Percentiles rank a stretch among this genome's conserved stretches.
Evolutionary conservation across 208 protist species (phyloP).

Genomic region (Blastocrithidia nonstop): DNA sequence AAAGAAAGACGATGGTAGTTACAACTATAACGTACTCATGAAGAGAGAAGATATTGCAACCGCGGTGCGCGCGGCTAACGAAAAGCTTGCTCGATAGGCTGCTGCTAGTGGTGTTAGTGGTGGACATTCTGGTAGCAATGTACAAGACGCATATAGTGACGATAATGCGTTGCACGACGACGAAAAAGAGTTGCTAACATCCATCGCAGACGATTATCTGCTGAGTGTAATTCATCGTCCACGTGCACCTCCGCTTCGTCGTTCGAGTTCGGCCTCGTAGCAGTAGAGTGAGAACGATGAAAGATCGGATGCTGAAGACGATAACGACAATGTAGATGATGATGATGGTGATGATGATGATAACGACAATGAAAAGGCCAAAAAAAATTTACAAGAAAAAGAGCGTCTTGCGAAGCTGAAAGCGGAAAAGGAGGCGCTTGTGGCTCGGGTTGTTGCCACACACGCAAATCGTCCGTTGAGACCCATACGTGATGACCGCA

Average conservation of each 20-base stretch:
- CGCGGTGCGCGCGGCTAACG: too few species aligned
- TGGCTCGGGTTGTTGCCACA: constrained; percentile 7
- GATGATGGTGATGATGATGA: constrained; percentile 1
- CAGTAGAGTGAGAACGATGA: too few species aligned
- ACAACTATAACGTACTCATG: too few species aligned
- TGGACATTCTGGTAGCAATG: too few species aligned
- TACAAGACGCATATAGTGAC: too few species aligned
- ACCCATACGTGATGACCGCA: constrained; percentile 58
- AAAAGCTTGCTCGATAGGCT: too few species aligned
- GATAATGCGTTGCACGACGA: too few species aligned
- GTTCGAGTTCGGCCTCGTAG: too few species aligned
- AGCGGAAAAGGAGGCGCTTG: constrained; percentile 16
- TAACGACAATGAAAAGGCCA: constrained; percentile 22
- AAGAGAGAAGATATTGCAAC: too few species aligned
- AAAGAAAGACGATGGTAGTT: too few species aligned
- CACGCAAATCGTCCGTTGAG: constrained; percentile 68
- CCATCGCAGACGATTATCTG: constrained; percentile 60
- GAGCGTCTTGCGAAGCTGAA: too few species aligned
- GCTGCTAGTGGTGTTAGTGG: too few species aligned
- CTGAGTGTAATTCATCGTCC: constrained; percentile 78
- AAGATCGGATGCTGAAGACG: constrained; percentile 66
- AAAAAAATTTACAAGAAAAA: background rate
- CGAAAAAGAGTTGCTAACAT: constrained; percentile 74
- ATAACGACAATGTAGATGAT: constrained; percentile 52
- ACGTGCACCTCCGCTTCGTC: constrained; percentile 61